Evolutionary conservation across 176 grass and related monocot genomes (phyloP), one percentile per base, ranked within the genome.

Genomic region (Microstegium vimineum): DNA sequence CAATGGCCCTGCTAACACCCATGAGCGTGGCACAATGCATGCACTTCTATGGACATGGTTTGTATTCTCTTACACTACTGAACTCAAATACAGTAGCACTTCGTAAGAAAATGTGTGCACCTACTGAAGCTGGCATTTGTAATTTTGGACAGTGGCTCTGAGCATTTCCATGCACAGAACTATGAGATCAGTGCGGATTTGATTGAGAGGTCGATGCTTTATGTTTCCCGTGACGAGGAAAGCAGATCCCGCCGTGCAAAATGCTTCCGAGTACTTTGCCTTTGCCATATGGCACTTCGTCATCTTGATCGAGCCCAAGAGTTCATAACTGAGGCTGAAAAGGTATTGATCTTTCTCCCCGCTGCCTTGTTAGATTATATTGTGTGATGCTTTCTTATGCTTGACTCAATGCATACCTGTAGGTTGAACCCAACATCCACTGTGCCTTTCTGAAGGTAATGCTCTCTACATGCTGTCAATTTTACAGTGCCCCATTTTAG

Each of bases 121-220:
- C 7, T 72, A 23, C 69, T 77, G 66, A 86, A 76, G 5, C 59
- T 88, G 37, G 23, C 4, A 60, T 75, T 75, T 86, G 43, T 17
- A 76, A 94, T 73, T 72, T 89, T 35, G 65, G 20, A 68, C 84
- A 99, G 91, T 74, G 93, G 82, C n/a, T 71, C 80, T 0, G 96
- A 95, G 81, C 91, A 95, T 92, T 99, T 99, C 81, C 72, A 79
- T 28, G 60, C 84, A 52, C 90, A 99, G 36, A 91, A 93, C 27
- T 98, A 88, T 5, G 87, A 93, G 22, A 81, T 81, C 5, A 67
- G 85, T 49, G 87, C 85, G 0, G 93, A 98, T 56, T 86, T 98
- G 72, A 90, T 95, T 62, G 96, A 98, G 88, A 98, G 89, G 49
- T 95, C 96, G 6, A 91, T 98, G 90, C 89, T 98, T 77, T 98